These are phyloP conservation scores for Plantago ovata DNA, from an alignment of 257 asterid genomes.

Conservation along the genomic window DNA sequence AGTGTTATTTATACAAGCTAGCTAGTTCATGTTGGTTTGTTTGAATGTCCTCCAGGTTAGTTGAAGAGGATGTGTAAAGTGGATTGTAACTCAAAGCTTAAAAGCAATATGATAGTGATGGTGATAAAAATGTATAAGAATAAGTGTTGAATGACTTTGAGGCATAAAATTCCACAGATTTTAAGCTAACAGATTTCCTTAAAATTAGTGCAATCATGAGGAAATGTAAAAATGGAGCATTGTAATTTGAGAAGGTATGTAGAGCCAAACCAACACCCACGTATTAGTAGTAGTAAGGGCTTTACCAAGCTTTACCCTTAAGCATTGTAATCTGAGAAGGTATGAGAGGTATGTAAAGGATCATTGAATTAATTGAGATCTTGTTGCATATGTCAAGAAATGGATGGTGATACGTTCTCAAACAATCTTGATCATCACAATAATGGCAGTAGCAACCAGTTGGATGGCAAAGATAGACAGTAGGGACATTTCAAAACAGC, in stretches of 20 bases:
- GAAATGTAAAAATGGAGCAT: not conserved
- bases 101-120: slow-evolving; percentile 38
- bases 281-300: not conserved
- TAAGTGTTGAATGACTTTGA: slow-evolving; percentile 35
- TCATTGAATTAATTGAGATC: no score
- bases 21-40: not conserved
- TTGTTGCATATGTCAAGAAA: no score
- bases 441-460: no score
- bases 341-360: no score
- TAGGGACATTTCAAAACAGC: no score
- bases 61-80: slow-evolving; percentile 27
- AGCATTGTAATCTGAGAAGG: no score
- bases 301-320: slow-evolving; percentile 28
- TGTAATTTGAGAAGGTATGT: slow-evolving; percentile 17
- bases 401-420: no score
- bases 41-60: slow-evolving; percentile 22
- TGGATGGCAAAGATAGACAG: no score
- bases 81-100: slow-evolving; percentile 39
- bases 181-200: slow-evolving; percentile 18
- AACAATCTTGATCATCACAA: no score
- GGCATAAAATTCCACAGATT: slow-evolving; percentile 28
- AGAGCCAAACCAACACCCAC: slow-evolving; percentile 6
- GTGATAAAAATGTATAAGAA: slow-evolving; percentile 19
- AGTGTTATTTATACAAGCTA: slow-evolving; percentile 21
- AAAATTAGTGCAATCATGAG: not conserved